Base-by-base conservation (phyloP, 1,284 basidiomycete species). In the Dichomitus squalens region DNA sequence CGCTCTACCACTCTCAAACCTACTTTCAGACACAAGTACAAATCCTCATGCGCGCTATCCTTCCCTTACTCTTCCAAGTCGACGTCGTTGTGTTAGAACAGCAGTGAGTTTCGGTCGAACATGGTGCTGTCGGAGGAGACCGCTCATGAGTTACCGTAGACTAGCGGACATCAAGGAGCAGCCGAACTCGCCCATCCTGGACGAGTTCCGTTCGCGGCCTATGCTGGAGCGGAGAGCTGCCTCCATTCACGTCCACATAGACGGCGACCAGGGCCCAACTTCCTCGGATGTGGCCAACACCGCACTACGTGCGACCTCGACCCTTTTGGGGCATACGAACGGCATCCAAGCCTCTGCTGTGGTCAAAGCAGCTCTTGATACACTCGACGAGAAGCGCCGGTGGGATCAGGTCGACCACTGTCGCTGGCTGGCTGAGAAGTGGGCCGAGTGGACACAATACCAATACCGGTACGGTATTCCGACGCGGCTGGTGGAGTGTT, bases 381-480 rank as follows among this genome's bases (percentile, higher is more conserved):
- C 80, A 0, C 83, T 91, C 53, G 81, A 85, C 53, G 87, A 80
- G 66, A 74, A 80, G 33, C 71, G 79, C 21, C 83, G 84, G 16
- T 98, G 96, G 96, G 71, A 70, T n/a, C 81, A 88, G 60, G 68
- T 82, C 1, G 82, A 87, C 14, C 88, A 92, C 70, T 93, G 88
- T 68, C 85, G 87, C 61, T 98, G 95, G 95, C 79, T 96, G 47
- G 85, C 87, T 18, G 83, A 86, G 55, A 87, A 85, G 61, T 79
- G 87, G 6, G 86, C 88, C 27, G 87, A 92, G 63, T 96, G 93
- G 88, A 84, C 93, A 7, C 90, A 90, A 65, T 92, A 96, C 59
- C 94, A 96, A 70, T 96, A 96, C 72, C 91, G 96, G 33, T 95
- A 93, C 69, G 88, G 91, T 18, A 85, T 98, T 2, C 93, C 96